Evolutionary conservation across 305 asterid species (phyloP).

Genomic region (Lippia alba): DNA sequence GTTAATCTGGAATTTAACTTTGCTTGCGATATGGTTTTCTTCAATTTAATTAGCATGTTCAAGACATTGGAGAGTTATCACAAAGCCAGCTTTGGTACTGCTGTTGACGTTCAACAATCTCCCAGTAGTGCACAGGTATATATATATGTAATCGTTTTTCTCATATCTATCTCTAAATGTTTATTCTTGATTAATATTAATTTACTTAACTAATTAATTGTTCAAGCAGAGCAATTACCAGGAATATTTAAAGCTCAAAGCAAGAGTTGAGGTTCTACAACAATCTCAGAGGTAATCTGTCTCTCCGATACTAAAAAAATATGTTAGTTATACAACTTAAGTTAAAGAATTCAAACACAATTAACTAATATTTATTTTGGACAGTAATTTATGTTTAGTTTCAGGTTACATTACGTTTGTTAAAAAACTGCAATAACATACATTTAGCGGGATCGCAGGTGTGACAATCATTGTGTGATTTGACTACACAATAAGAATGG

Average conservation of each 20-base stretch:
- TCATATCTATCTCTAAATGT: not conserved
- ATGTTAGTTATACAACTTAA: too few species aligned
- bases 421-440: too few species aligned
- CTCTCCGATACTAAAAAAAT: too few species aligned
- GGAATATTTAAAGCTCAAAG: conserved; percentile 68
- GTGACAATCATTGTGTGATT: too few species aligned
- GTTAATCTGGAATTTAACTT: not conserved
- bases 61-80: conserved; percentile 57
- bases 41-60: conserved; percentile 39
- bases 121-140: conserved; percentile 45
- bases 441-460: too few species aligned
- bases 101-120: conserved; percentile 41
- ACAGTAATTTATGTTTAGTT: too few species aligned
- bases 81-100: conserved; percentile 44
- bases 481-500: not conserved
- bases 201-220: not conserved
- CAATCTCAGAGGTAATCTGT: conserved; percentile 63
- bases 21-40: not conserved
- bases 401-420: too few species aligned
- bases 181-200: not conserved
- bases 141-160: not conserved
- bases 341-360: too few species aligned
- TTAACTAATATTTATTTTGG: too few species aligned
- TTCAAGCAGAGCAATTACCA: conserved; percentile 53
- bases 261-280: conserved; percentile 58